These are phyloP conservation scores for Penicillium arizonense DNA, from an alignment of 495 filamentous ascomycete genomes.

Conservation along the genomic window DNA sequence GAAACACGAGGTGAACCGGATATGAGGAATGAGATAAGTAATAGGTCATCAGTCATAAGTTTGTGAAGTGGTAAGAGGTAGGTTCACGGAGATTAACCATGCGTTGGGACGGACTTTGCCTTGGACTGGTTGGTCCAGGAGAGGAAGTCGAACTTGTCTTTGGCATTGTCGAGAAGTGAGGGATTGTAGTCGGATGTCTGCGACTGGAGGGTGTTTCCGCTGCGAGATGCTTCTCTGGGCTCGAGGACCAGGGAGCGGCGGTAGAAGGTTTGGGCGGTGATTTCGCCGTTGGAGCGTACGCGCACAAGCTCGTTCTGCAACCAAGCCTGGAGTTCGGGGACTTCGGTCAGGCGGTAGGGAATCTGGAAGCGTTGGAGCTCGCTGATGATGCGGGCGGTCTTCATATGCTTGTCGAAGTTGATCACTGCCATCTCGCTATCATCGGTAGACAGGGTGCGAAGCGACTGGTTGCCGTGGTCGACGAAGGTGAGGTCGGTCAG, in stretches of 20 bases:
- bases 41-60: slow-evolving; percentile 22
- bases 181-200: slow-evolving; percentile 38
- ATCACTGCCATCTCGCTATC: slow-evolving; percentile 73
- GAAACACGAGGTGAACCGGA: slow-evolving; percentile 8
- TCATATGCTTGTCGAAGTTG: slow-evolving; percentile 98
- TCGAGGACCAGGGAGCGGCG: slow-evolving; percentile 87
- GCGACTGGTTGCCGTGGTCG: slow-evolving; percentile 85
- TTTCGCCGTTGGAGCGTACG: slow-evolving; percentile 75
- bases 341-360: slow-evolving; percentile 80
- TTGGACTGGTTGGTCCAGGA: slow-evolving; percentile 53
- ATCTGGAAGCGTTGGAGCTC: slow-evolving; percentile 97
- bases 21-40: slow-evolving; percentile 8
- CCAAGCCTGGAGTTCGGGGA: slow-evolving; percentile 93
- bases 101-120: slow-evolving; percentile 44
- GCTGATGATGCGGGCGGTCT: slow-evolving; percentile 91
- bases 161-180: slow-evolving; percentile 52
- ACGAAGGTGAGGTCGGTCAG: slow-evolving; percentile 78
- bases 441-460: slow-evolving; percentile 45
- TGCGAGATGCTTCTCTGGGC: slow-evolving; percentile 59
- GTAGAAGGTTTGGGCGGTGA: slow-evolving; percentile 76
- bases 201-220: slow-evolving; percentile 10
- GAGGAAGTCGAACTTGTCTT: slow-evolving; percentile 58
- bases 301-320: slow-evolving; percentile 80
- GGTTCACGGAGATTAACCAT: slow-evolving; percentile 31
- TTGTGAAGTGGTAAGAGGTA: slow-evolving; percentile 9